Evolutionary conservation across 805 yeast genomes (phyloP), one percentile per base, ranked within the genome.

Genomic region (Wickerhamiella sorbophila): DNA sequence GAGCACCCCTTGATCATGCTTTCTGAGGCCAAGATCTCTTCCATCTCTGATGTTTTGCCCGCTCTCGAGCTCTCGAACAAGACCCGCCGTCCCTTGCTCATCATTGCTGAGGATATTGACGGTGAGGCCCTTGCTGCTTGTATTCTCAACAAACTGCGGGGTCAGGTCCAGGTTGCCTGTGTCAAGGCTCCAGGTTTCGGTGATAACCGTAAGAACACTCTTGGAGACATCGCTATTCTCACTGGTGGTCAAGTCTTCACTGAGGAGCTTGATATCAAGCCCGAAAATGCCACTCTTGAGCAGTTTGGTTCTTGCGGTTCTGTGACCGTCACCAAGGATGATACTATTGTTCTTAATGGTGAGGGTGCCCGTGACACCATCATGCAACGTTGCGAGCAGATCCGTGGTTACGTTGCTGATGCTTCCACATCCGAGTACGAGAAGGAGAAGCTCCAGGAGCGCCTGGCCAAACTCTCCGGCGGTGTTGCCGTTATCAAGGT

Each of bases 181-280:
- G 95, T 91, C 52, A 88, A 87, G 73, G 95, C 97, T 27, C 98
- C 98, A 56, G 98, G 98, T 41, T 91, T 88, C 58, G 98, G 97
- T 64, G 98, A 91, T 71, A 87, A 91, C 78, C 81, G 96, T 70
- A 83, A 84, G 74, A 86, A 86, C 72, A 86, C 83, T 51, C 70
- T 91, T 49, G 95, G 95, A 52, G 98, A 91, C 64, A 77, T 91
- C 64, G 95, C 95, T 57, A 79, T 85, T 56, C 72, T 87, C 48
- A 79, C 96, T 35, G 96, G 96, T 48, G 95, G 95, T 65, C 83
- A 95, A 26, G 70, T 65, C 20, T 65, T 66, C 60, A 85, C 95
- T 52, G 95, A 87, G 65, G 97, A 91, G 64, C 73, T 86, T 54
- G 96, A 86, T 61, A 73, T 87, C 64, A 83, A 88, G 71, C 95